These are phyloP conservation scores for Colletotrichum australisinense DNA, from an alignment of 2,329 filamentous ascomycete species.

Conservation along the genomic window DNA sequence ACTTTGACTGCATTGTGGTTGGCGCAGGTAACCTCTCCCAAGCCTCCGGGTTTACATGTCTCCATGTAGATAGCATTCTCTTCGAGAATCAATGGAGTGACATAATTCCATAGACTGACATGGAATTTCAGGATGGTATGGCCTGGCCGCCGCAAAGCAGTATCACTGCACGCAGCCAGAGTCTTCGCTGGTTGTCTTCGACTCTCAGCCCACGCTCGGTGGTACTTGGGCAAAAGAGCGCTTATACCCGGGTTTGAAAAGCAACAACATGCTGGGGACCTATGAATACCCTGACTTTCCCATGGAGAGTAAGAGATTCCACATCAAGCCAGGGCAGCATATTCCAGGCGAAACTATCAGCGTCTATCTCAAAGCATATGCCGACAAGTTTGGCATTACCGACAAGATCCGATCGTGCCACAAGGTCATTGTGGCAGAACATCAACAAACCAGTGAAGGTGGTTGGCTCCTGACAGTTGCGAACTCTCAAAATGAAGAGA, in stretches of 20 bases:
- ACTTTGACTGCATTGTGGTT: conserved; percentile 58
- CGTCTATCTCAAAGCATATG: conserved; percentile 59
- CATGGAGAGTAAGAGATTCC: conserved; percentile 68
- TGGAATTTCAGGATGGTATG: conserved; percentile 56
- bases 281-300: conserved; percentile 82
- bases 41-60: not conserved
- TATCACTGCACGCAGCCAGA: conserved; percentile 69
- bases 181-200: conserved; percentile 67
- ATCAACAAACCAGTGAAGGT: conserved; percentile 44
- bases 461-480: conserved; percentile 55
- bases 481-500: conserved; percentile 16
- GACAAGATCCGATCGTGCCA: conserved; percentile 52
- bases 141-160: conserved; percentile 70
- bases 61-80: not conserved
- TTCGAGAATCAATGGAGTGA: not conserved
- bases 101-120: not conserved
- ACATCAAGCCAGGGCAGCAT: conserved; percentile 56
- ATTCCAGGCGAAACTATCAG: conserved; percentile 60
- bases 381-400: conserved; percentile 53
- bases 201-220: conserved; percentile 67
- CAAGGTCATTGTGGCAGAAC: conserved; percentile 56
- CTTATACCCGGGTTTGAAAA: conserved; percentile 75
- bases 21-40: conserved; percentile 62
- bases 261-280: conserved; percentile 79
- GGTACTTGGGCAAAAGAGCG: conserved; percentile 77